These are phyloP conservation scores for Rhexocercosporidium sp. DNA, from an alignment of 2,329 filamentous ascomycete genomes.

Conservation along the genomic window DNA sequence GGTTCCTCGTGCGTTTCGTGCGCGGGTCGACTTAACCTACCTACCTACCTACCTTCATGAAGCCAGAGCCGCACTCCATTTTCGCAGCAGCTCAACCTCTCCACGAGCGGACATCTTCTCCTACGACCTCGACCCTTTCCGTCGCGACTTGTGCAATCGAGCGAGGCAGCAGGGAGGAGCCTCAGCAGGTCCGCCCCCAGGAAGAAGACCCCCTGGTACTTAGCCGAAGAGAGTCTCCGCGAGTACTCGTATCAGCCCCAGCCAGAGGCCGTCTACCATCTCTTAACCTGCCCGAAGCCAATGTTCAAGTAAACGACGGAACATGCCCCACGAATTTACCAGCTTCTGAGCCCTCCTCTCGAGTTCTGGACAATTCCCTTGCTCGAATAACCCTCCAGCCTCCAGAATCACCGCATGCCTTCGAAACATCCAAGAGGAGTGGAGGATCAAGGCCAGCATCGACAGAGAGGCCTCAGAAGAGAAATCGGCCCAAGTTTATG, in stretches of 20 bases:
- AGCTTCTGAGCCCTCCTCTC: constrained; percentile 5
- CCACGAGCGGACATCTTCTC: constrained; percentile 10
- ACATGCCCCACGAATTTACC: background rate
- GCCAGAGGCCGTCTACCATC: background rate
- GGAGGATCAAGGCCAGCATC: constrained; percentile 21
- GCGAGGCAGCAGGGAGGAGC: constrained; percentile 6
- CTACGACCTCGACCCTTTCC: background rate
- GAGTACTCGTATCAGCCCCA: background rate
- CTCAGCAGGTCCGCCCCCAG: background rate
- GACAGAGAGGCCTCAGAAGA: constrained; percentile 39
- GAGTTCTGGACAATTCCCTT: constrained; percentile 18
- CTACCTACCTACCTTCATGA: too few relatives aligned
- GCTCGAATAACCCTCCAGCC: background rate
- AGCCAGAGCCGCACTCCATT: constrained; percentile 33
- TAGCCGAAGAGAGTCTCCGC: background rate
- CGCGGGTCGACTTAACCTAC: background rate
- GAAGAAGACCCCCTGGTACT: background rate
- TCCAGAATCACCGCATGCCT: constrained; percentile 21
- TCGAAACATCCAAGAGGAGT: constrained; percentile 35
- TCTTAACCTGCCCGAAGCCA: background rate
- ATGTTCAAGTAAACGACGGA: constrained; percentile 4
- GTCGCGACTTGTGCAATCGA: background rate
- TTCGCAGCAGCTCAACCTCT: constrained; percentile 28
- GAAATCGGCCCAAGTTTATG: constrained; percentile 30
- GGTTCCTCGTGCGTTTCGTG: background rate